These are phyloP conservation scores for Phytophthora ramorum DNA, from an alignment of 352 stramenopile species.

Conservation along the genomic window DNA sequence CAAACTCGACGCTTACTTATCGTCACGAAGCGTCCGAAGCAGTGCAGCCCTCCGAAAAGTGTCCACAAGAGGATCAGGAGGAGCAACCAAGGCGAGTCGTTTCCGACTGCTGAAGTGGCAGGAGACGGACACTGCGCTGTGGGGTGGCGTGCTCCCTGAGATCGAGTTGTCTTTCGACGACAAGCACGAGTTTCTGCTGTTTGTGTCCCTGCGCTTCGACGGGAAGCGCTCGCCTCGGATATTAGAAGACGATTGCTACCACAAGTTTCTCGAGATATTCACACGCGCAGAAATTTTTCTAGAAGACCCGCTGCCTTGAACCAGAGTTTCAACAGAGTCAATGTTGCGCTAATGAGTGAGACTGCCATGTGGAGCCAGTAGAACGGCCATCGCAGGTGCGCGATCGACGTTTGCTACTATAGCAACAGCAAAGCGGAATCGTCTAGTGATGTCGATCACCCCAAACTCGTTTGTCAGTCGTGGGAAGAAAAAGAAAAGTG, in stretches of 20 bases:
- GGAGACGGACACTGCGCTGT: constrained; percentile 86
- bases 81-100: constrained; percentile 60
- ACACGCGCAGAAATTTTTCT: constrained; percentile 33
- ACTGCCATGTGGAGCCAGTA: not conserved
- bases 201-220: constrained; percentile 61
- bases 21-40: constrained; percentile 24
- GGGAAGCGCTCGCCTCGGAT: constrained; percentile 42
- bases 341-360: not conserved
- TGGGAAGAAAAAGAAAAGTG: constrained; percentile 2
- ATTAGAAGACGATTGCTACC: constrained; percentile 53
- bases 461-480: too few relatives aligned
- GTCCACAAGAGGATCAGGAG: constrained; percentile 8
- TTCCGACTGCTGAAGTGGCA: constrained; percentile 91
- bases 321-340: not conserved
- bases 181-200: constrained; percentile 67
- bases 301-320: constrained; percentile 25
- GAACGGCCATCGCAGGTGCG: not conserved
- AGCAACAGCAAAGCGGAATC: not conserved
- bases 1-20: constrained; percentile 41
- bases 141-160: constrained; percentile 80
- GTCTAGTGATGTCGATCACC: constrained; percentile 1
- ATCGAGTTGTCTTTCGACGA: constrained; percentile 82
- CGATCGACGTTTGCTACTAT: not conserved
- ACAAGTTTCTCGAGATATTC: constrained; percentile 58
- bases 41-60: constrained; percentile 41